Percentiles rank a stretch among this genome's conserved stretches.
Evolutionary conservation across 495 filamentous ascomycete species (phyloP).

Genomic region (Jackrogersella multiformis): DNA sequence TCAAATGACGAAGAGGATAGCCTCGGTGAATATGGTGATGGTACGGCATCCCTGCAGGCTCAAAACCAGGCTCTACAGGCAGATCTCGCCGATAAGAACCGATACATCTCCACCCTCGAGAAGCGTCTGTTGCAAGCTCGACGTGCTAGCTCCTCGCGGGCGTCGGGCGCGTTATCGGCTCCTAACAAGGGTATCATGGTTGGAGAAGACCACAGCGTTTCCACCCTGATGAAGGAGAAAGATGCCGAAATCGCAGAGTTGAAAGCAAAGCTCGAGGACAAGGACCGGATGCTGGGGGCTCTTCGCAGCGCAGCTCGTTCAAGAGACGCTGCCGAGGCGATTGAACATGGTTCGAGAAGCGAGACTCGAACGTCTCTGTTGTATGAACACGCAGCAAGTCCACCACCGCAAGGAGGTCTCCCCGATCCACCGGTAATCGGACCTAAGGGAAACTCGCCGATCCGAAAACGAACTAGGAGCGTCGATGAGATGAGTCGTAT

Average conservation of each 20-base stretch:
- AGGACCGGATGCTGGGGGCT: conserved; percentile 91
- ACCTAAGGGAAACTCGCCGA: conserved; percentile 48
- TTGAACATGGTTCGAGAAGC: conserved; percentile 50
- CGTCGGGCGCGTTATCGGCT: conserved; percentile 72
- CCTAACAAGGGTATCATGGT: conserved; percentile 67
- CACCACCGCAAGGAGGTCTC: conserved; percentile 50
- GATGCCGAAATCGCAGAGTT: conserved; percentile 94
- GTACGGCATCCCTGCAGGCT: conserved; percentile 78
- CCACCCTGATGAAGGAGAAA: conserved; percentile 80
- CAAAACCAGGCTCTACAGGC: conserved; percentile 90
- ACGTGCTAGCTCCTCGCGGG: conserved; percentile 85
- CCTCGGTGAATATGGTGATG: conserved; percentile 82
- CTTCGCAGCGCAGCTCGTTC: conserved; percentile 87
- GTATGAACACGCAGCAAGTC: conserved; percentile 45
- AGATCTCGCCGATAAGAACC: conserved; percentile 94
- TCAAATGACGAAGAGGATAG: conserved; percentile 76
- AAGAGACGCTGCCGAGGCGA: conserved; percentile 77
- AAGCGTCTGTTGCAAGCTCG: conserved; percentile 91
- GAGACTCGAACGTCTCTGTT: conserved; percentile 59
- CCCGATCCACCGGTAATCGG: conserved; percentile 48
- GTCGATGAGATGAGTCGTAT: conserved; percentile 90
- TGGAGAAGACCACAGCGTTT: conserved; percentile 73
- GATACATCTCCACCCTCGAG: conserved; percentile 93
- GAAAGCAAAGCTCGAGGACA: conserved; percentile 89
- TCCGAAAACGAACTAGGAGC: conserved; percentile 68